A percentile compares a stretch with the other conserved stretches of the same genome.
phyloP scores from a whole-genome alignment of 257 asterid species.

The Penstemon barbatus region DNA sequence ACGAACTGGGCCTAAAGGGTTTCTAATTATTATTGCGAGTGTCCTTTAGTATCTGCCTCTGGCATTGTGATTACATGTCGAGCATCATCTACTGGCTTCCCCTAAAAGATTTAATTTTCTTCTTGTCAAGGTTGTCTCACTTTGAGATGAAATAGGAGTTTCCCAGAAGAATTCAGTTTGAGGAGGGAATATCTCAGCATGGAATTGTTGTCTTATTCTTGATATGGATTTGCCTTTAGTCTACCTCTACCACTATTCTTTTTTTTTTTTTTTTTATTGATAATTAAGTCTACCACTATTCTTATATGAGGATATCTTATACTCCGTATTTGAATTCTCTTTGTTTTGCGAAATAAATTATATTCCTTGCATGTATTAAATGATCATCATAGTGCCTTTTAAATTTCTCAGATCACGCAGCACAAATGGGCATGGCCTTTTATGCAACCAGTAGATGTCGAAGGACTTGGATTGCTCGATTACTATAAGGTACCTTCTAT shows the following conservation, averaged over 20 bases:
- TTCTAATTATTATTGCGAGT: conserved; percentile 2
- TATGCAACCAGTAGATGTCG: conserved; percentile 96
- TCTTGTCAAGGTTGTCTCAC: neutral
- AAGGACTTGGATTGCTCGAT: conserved; percentile 89
- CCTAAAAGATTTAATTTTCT: neutral
- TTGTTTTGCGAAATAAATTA: neutral
- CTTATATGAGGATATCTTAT: conserved; percentile 17
- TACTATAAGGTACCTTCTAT: conserved; percentile 63
- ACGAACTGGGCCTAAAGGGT: no score
- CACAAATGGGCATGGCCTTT: conserved; percentile 98
- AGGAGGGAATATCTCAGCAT: neutral
- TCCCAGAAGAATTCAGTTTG: neutral
- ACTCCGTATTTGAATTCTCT: conserved; percentile 5
- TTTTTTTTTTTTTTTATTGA: no score
- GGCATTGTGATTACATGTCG: neutral
- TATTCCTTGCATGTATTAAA: conserved; percentile 1
- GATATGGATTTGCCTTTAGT: conserved; percentile 10
- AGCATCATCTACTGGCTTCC: neutral
- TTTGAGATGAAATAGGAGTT: neutral
- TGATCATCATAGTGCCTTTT: conserved; percentile 28
- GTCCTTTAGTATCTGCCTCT: neutral
- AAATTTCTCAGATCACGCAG: conserved; percentile 70
- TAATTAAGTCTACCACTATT: neutral
- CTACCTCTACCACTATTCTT: neutral
- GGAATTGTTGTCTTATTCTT: conserved; percentile 12